Base-by-base conservation (phyloP, 257 asterid genomes). In the Scutellaria baicalensis region DNA sequence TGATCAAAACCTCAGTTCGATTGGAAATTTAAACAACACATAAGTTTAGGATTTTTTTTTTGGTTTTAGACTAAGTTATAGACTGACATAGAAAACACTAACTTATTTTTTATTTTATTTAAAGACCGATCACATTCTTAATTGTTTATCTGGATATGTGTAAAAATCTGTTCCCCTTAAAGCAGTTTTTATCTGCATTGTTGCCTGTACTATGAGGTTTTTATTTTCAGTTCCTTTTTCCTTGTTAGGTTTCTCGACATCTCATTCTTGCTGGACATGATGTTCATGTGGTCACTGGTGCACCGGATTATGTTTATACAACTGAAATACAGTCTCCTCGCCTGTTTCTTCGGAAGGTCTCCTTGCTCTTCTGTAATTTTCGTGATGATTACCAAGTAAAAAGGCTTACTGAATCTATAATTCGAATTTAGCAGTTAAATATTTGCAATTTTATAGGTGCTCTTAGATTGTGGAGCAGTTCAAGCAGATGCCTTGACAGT, bases 401-500 rank as follows among this genome's bases (percentile, higher is more conserved):
- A 5, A 21, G 17, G 18, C 9, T 47, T 62, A 43, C 16, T 1
- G n/a, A 44, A 48, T 52, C 6, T 48, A 6, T 69, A 17, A n/a
- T 27, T 20, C 7, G 16, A 55, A 21, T 27, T 58, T 39, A 59
- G 50, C 10, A n/a, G 35, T 59, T 27, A 6, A 61, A n/a, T 44
- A 8, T 39, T 50, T 73, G 73, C 20, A 55, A 51, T 23, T 27
- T 48, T 71, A 5, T 77, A 90, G 98, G 96, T 94, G 65, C 81
- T 94, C 56, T 78, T 94, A 64, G 99, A 94, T 75, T 94, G 97
- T 84, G 99, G 99, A 65, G 99, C 99, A 60, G 97, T 94, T 82
- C 99, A 94, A 80, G 95, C 97, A 38, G 99, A 94, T 84, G 99
- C 99, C 17, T 81, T 94, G 88, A 94, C 99, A 6, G 99, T 94